These are phyloP conservation scores for Poa annua DNA, from an alignment of 176 grass and related monocot genomes.

Conservation along the genomic window DNA sequence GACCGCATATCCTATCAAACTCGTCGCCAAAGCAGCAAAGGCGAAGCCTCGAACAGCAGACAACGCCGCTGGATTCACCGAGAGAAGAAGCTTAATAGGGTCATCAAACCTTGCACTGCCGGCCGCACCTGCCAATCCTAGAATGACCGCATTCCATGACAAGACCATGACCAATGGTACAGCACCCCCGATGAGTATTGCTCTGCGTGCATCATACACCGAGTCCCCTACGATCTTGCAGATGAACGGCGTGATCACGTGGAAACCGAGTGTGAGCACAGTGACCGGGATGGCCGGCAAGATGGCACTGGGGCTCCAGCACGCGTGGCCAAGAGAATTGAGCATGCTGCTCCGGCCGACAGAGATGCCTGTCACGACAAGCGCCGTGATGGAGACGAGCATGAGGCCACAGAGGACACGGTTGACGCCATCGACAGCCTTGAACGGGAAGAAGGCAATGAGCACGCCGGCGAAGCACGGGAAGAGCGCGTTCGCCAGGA, in stretches of 20 bases:
- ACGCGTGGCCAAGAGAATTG: conserved; percentile 50
- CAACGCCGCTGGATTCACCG: conserved; percentile 73
- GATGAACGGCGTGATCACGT: conserved; percentile 83
- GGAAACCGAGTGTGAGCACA: conserved; percentile 77
- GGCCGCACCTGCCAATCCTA: conserved; percentile 54
- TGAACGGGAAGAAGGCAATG: conserved; percentile 78
- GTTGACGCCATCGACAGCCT: conserved; percentile 68
- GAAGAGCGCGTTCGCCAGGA: conserved; percentile 58
- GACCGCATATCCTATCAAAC: conserved; percentile 80
- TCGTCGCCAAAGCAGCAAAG: conserved; percentile 74
- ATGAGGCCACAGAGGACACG: conserved; percentile 69
- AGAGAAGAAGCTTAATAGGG: conserved; percentile 84
- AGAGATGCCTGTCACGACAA: conserved; percentile 65
- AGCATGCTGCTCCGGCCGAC: conserved; percentile 64
- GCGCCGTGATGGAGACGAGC: conserved; percentile 63
- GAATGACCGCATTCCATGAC: conserved; percentile 85
- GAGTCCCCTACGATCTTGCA: conserved; percentile 87
- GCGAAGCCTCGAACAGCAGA: conserved; percentile 80
- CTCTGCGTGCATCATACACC: conserved; percentile 63
- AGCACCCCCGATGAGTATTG: conserved; percentile 70
- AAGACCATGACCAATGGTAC: conserved; percentile 82
- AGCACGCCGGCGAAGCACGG: conserved; percentile 62
- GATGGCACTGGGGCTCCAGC: conserved; percentile 56
- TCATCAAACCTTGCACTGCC: conserved; percentile 52
- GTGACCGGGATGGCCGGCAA: conserved; percentile 67